Conservation (phyloP, 1,139 yeast genomes). For the Saccharomycopsis phalli region DNA sequence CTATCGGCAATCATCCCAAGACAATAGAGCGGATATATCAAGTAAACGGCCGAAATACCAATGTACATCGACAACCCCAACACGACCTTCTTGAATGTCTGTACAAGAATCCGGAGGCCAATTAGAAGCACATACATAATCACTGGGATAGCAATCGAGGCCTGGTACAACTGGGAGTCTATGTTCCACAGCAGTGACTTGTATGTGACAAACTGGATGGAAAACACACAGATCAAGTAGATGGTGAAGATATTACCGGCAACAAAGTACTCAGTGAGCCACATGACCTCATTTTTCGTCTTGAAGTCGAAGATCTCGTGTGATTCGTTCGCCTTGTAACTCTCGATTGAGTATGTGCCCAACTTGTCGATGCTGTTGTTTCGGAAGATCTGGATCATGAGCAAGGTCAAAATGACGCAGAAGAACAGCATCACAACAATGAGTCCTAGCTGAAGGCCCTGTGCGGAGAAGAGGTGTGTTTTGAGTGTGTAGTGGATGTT, state of each 20-base stretch:
- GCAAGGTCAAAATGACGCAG: slow-evolving; percentile 1
- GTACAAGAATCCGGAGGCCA: slow-evolving; percentile 1
- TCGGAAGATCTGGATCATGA: slow-evolving; percentile 10
- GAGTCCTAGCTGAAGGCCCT: slow-evolving; percentile 7
- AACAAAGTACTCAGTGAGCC: slow-evolving; percentile 1
- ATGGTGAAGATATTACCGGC: slow-evolving; percentile 4
- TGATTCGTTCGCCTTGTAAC: not conserved
- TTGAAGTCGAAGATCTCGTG: slow-evolving; percentile 8
- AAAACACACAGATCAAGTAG: slow-evolving; percentile 6
- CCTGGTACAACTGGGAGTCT: not conserved
- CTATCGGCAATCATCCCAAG: not conserved
- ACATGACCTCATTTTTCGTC: not conserved
- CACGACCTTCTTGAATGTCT: not conserved
- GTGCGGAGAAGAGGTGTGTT: not conserved
- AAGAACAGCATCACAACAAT: slow-evolving; percentile 8
- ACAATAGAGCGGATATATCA: slow-evolving; percentile 7
- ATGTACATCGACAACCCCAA: slow-evolving; percentile 8
- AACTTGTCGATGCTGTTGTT: slow-evolving; percentile 4
- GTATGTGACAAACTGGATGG: slow-evolving; percentile 10
- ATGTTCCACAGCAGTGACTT: slow-evolving; percentile 5
- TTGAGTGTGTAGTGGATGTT: slow-evolving; percentile 3
- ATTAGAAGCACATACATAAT: slow-evolving; percentile 4
- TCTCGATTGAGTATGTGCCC: slow-evolving; percentile 7
- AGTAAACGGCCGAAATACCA: not conserved
- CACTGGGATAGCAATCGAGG: slow-evolving; percentile 3